Evolutionary conservation across 23 red algal species (phyloP), one percentile per base, ranked within the genome.

Genomic region (Gracilaria gracilis): DNA sequence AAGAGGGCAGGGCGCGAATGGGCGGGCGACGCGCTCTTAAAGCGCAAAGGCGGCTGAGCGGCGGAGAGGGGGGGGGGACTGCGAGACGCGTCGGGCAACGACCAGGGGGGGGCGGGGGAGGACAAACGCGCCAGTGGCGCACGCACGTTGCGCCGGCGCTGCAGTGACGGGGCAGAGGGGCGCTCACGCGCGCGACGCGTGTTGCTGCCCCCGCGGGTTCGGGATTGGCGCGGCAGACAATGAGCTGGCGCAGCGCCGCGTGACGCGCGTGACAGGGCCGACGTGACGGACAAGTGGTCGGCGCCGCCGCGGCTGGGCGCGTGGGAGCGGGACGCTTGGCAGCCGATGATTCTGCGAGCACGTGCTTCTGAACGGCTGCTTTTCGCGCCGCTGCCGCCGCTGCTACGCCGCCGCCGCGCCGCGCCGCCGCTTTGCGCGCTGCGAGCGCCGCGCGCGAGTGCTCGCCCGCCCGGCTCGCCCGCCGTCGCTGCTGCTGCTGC

Each of bases 171-270:
- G 17, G 54, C 39, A 39, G 39, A n/a, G n/a, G n/a, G n/a, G n/a
- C n/a, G n/a, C n/a, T n/a, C n/a, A n/a, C 40, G 85, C 74, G 72
- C 79, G 80, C 70, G 65, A 89, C 48, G 65, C 65, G 67, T 75
- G 70, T 73, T 73, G 6, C 5, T 28, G 47, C 25, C 23, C 47
- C 38, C 57, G 21, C 11, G 67, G 75, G 51, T 38, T 47, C 72
- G 57, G 49, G 61, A 69, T 67, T 16, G 42, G 75, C 61, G 39
- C 48, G 46, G 34, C 31, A 39, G 14, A 37, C 42, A 31, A 55
- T 79, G 75, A 79, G 47, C 75, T 53, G 47, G 75, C 53, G 75
- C 21, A 77, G 19, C n/a, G n/a, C n/a, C 21, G 44, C 72, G 42
- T 40, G 32, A 29, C 34, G 72, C 42, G 72, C 48, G 48, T 33